Evolutionary conservation across 768 basidiomycete species (phyloP).

Genomic region (Termitomyces sp.): DNA sequence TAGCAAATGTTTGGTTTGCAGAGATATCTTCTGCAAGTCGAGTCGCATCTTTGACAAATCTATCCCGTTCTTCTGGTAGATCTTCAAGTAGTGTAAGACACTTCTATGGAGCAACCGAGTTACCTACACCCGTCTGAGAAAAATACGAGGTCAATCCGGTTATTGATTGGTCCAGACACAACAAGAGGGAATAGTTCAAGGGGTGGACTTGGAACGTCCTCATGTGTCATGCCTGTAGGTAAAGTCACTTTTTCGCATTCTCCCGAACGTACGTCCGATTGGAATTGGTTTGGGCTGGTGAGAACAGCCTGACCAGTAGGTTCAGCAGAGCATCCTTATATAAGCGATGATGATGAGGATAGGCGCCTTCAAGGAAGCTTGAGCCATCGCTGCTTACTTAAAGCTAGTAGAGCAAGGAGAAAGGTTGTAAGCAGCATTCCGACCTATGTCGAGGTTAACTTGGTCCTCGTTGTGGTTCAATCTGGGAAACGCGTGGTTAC

Average conservation of each 20-base stretch:
- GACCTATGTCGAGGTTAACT: neutral
- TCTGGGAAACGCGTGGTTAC: neutral
- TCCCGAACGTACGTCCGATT: neutral
- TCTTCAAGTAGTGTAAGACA: conserved; percentile 33
- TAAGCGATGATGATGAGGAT: neutral
- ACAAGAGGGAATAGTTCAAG: conserved; percentile 54
- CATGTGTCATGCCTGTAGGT: neutral
- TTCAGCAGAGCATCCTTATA: neutral
- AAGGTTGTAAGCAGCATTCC: neutral
- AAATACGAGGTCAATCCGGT: conserved; percentile 72
- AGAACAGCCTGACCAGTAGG: neutral
- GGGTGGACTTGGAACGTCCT: conserved; percentile 28
- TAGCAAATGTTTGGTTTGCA: conserved; percentile 69
- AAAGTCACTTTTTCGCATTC: neutral
- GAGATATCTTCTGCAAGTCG: conserved; percentile 68
- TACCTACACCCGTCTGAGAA: conserved; percentile 74
- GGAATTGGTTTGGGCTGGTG: neutral
- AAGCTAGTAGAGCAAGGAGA: neutral
- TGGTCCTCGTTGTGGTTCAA: neutral
- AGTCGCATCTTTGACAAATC: conserved; percentile 62
- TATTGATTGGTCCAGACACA: conserved; percentile 54
- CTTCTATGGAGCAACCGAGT: neutral
- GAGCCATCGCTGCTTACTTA: neutral
- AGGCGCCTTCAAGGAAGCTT: neutral
- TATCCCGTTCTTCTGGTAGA: conserved; percentile 45